These are phyloP conservation scores for Chamaecrista fasciculata DNA, from an alignment of 306 rosid genomes.

Conservation along the genomic window DNA sequence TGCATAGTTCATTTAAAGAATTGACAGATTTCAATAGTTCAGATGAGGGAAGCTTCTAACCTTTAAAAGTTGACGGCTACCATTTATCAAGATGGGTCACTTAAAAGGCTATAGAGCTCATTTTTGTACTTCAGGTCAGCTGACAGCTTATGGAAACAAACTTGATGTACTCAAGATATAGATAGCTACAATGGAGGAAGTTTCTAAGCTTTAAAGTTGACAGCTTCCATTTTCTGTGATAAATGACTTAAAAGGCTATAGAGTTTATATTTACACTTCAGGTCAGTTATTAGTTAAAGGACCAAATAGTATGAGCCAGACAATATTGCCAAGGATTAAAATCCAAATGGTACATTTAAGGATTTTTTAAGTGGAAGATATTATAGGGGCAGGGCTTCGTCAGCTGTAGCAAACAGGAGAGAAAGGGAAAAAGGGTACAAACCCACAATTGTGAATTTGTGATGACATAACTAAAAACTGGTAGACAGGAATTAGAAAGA, in stretches of 20 bases:
- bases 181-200: background rate
- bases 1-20: background rate
- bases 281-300: background rate
- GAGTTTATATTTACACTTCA: conserved; percentile 1
- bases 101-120: background rate
- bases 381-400: background rate
- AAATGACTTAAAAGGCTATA: background rate
- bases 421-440: background rate
- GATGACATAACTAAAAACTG: background rate
- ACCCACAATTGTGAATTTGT: background rate
- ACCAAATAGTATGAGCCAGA: background rate
- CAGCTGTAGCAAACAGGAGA: background rate
- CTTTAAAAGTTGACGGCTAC: background rate
- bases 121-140: background rate
- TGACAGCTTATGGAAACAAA: background rate
- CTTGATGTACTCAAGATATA: background rate
- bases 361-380: background rate
- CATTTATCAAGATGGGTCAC: background rate
- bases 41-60: conserved; percentile 1
- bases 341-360: background rate
- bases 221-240: background rate
- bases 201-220: background rate
- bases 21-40: background rate
- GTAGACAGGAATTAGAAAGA: background rate
- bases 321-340: background rate